These are phyloP conservation scores for Adenanthera pavonina DNA, from an alignment of 306 rosid species.

Conservation along the genomic window DNA sequence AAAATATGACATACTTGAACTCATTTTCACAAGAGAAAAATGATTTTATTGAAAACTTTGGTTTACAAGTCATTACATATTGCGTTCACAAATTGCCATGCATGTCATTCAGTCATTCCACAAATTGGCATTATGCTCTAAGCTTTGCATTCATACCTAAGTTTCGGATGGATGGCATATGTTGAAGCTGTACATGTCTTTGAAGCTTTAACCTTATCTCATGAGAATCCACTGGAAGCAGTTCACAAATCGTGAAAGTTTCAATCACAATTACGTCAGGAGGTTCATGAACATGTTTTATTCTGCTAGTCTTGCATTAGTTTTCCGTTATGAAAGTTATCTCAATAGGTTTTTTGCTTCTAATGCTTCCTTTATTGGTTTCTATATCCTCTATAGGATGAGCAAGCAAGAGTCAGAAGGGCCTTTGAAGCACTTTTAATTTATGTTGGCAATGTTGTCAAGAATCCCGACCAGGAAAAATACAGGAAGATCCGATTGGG, in stretches of 20 bases:
- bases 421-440: constrained; percentile 73
- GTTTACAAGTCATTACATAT: not conserved
- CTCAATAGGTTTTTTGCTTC: not conserved
- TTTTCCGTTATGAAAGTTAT: constrained; percentile 13
- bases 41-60: not conserved
- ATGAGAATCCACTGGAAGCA: not conserved
- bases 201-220: not conserved
- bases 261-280: not conserved
- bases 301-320: not conserved
- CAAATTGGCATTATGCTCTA: too few species aligned
- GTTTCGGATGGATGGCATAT: not conserved
- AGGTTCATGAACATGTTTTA: not conserved
- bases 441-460: constrained; percentile 77
- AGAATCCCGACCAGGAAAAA: constrained; percentile 76
- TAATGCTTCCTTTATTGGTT: not conserved
- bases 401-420: constrained; percentile 61
- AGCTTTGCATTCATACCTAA: too few species aligned
- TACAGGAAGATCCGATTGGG: constrained; percentile 74
- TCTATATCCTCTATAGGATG: constrained; percentile 52
- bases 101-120: too few species aligned
- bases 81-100: not conserved
- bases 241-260: not conserved
- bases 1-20: not conserved
- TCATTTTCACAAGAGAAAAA: not conserved
- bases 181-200: not conserved